Evolutionary conservation across 768 basidiomycete species (phyloP), one percentile per base, ranked within the genome.

Genomic region (Russula sp.): DNA sequence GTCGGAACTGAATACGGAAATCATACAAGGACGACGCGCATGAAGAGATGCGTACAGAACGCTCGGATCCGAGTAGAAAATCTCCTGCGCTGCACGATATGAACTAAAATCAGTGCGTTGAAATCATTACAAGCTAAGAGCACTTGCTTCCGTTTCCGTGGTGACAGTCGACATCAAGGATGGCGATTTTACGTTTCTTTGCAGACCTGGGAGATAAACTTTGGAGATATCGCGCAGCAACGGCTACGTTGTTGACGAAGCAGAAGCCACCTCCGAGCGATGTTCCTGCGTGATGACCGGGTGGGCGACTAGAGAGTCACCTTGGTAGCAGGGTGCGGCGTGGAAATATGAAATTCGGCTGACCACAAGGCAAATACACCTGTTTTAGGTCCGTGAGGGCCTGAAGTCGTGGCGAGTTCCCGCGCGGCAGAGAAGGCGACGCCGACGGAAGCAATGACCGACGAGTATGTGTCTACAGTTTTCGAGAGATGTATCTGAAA

Each of bases 141-240:
- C 20, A 54, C 68, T 52, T 40, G 70, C 64, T 71, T n/a, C 73
- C 76, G 48, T 77, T 77, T 8, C 76, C 36, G 36, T 36, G 36
- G 44, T 77, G 76, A 61, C 75, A 77, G 57, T 77, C 76, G 38
- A 77, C 69, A 63, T 77, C 75, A 34, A 76, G 71, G 38, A 77
- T 73, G 9, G 75, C 75, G 20, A 69, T 55, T 10, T 7, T 48
- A 18, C n/a, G 26, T 16, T 51, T 32, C 14, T 42, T 28, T 4
- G 13, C 22, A 22, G 26, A 24, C 1, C 22, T 34, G 16, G 30
- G 22, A 36, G 40, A 22, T 30, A 48, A 24, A 24, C 61, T 26
- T 44, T 74, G 74, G 10, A 74, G 67, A 50, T 36, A 36, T 36
- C 70, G 70, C n/a, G 73, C 71, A 1, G 75, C 73, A 56, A 76